Base-by-base conservation (phyloP, 371 early-diverging fungal species). In the Apophysomyces sp. region DNA sequence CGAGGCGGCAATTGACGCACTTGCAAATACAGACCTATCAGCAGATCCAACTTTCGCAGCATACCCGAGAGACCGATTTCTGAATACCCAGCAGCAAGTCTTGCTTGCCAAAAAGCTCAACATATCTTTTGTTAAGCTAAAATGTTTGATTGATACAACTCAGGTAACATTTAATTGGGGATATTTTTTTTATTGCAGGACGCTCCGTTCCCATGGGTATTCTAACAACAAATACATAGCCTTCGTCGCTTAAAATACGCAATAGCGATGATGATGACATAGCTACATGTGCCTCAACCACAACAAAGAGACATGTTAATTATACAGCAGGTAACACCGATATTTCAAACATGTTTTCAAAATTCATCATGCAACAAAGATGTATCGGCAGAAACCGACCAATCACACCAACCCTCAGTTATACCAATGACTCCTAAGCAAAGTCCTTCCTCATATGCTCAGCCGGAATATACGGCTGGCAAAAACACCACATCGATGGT, bases 141-240 rank as follows among this genome's bases (percentile, higher is more conserved):
- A 56, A 0, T 29, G 37, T 0, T 26, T 65, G 1, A 41, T 78
- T 8, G 64, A 70, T 16, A 26, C 36, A 21, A 57, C 63, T 0
- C 61, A 70, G 60, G 74, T 67, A 64, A 51, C 21, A 44, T 44
- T n/a, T n/a, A n/a, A n/a, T n/a, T n/a, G n/a, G n/a, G n/a, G n/a
- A n/a, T n/a, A n/a, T n/a, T n/a, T n/a, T n/a, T n/a, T n/a, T n/a
- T n/a, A n/a, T n/a, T n/a, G n/a, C n/a, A n/a, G n/a, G n/a, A n/a
- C n/a, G n/a, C n/a, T 44, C n/a, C 27, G 4, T 21, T 16, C 4
- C 9, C 21, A 6, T 18, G 49, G 49, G 18, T 44, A 4, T 18
- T 21, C 49, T 8, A 44, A 21, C 49, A 7, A 3, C n/a, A n/a
- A 37, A 37, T 37, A 11, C n/a, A 2, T 37, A 37, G 37, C 11